Evolutionary conservation across 192 early-diverging fungal genomes (phyloP), one percentile per base, ranked within the genome.

Genomic region (Rhizoclosmatium sp.): DNA sequence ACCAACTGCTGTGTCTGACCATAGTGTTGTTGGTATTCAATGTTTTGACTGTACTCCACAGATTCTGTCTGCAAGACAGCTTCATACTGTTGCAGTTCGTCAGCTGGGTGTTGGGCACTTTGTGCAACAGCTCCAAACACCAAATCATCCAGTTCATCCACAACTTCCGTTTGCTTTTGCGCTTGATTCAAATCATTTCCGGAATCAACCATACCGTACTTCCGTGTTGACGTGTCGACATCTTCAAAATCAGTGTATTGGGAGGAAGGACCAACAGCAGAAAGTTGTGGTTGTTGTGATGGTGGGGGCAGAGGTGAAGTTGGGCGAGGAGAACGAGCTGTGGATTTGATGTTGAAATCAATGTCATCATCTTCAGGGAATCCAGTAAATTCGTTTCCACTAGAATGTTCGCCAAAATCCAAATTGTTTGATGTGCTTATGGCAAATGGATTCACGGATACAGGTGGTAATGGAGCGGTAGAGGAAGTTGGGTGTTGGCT

Each of bases 141-240:
- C 10, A 75, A 42, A 39, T 75, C 73, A 44, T 75, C 73, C 56
- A 75, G 39, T 14, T 75, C 73, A 45, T 62, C 73, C 45, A 41
- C 21, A 10, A 31, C 9, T n/a, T 65, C 31, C 41, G 39, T 12
- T 19, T 5, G 21, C 14, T 10, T 16, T 12, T 39, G 12, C 47
- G 39, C 12, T 41, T 16, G 12, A 7, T 16, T 16, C 16, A 46
- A 10, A 23, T 39, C 31, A 12, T 9, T 16, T 23, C 12, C 12
- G 47, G 16, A 16, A 7, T 47, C 41, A 10, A 46, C 10, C 10
- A 23, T 16, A 31, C 40, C 67, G 40, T 31, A n/a, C 9, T 65
- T 65, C 9, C 45, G 66, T 46, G 66, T 7, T 21, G 69, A 10
- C 4, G 69, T 71, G 51, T 71, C 69, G n/a, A 71, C 51, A 19